Conservation (phyloP, 208 protist species). For the Leishmania amazonensis region DNA sequence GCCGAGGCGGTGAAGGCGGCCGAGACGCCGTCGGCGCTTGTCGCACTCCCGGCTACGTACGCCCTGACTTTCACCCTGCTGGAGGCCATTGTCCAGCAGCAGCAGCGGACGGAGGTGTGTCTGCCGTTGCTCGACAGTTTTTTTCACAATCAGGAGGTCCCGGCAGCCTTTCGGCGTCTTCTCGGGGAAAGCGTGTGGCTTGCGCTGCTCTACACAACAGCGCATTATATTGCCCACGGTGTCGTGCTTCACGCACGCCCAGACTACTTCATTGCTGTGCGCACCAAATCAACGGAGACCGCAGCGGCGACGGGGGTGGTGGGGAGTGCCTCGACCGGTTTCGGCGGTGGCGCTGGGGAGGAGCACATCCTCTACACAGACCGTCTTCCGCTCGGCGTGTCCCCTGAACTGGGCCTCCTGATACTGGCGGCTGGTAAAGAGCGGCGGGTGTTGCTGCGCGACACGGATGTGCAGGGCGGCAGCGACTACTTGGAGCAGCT, state of each 20-base stretch:
- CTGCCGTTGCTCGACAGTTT: conserved; percentile 53
- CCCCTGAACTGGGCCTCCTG: conserved; percentile 57
- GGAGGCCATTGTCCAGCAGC: conserved; percentile 32
- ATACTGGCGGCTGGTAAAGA: conserved; percentile 75
- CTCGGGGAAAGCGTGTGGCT: conserved; percentile 83
- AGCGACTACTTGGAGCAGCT: conserved; percentile 74
- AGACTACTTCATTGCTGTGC: conserved; percentile 76
- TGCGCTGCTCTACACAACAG: conserved; percentile 74
- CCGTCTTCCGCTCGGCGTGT: conserved; percentile 63
- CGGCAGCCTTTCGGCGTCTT: conserved; percentile 47
- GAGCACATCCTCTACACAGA: conserved; percentile 66
- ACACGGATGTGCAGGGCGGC: conserved; percentile 33
- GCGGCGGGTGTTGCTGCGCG: conserved; percentile 63
- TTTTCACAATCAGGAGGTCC: conserved; percentile 56
- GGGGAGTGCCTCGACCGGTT: not conserved
- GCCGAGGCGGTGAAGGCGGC: conserved; percentile 45
- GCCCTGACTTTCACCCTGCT: conserved; percentile 53
- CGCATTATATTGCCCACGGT: conserved; percentile 86
- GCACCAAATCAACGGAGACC: conserved; percentile 1
- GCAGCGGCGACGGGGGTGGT: not conserved
- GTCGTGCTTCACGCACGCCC: conserved; percentile 77
- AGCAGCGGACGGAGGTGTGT: conserved; percentile 17
- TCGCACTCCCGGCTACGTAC: conserved; percentile 44
- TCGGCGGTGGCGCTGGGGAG: conserved; percentile 21
- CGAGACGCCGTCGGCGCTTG: conserved; percentile 43